phyloP scores from a whole-genome alignment of 495 filamentous ascomycete genomes.

The Penicillium bialowiezense region DNA sequence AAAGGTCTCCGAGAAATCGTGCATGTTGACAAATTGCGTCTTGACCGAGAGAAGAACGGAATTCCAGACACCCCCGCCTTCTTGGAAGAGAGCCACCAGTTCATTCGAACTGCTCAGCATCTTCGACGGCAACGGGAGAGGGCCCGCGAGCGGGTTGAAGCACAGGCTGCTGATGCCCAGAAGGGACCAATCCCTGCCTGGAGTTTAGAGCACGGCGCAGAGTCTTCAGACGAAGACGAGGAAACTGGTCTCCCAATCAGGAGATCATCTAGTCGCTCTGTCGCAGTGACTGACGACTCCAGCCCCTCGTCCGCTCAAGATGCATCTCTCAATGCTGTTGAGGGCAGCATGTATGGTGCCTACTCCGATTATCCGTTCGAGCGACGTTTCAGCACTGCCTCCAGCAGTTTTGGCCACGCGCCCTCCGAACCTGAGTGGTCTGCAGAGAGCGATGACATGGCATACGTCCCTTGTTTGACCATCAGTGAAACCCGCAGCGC shows the following conservation, averaged over 20 bases:
- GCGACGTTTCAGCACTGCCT: conserved; percentile 45
- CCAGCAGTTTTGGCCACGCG: conserved; percentile 49
- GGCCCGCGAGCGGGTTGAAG: conserved; percentile 51
- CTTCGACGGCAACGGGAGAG: conserved; percentile 56
- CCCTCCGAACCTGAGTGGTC: conserved; percentile 56
- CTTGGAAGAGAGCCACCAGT: conserved; percentile 60
- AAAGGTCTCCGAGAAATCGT: conserved; percentile 77
- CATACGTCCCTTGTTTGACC: conserved; percentile 88
- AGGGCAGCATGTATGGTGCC: conserved; percentile 73
- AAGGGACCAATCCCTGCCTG: conserved; percentile 53
- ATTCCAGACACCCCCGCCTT: conserved; percentile 49
- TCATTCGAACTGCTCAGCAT: conserved; percentile 53
- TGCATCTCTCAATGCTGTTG: conserved; percentile 54
- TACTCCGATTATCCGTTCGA: conserved; percentile 58
- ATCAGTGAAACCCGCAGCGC: conserved; percentile 78
- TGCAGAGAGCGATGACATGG: conserved; percentile 70
- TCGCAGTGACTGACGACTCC: conserved; percentile 29
- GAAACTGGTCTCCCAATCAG: conserved; percentile 34
- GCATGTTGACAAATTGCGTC: conserved; percentile 72
- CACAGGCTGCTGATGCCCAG: conserved; percentile 45
- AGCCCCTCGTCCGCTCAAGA: conserved; percentile 47
- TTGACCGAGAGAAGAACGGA: conserved; percentile 68
- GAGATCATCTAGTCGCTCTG: conserved; percentile 35
- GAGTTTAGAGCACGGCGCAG: conserved; percentile 79
- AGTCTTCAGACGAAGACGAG: conserved; percentile 57